Evolutionary conservation across 176 grass and related monocot genomes (phyloP).

Genomic region (Thinopyrum elongatum): DNA sequence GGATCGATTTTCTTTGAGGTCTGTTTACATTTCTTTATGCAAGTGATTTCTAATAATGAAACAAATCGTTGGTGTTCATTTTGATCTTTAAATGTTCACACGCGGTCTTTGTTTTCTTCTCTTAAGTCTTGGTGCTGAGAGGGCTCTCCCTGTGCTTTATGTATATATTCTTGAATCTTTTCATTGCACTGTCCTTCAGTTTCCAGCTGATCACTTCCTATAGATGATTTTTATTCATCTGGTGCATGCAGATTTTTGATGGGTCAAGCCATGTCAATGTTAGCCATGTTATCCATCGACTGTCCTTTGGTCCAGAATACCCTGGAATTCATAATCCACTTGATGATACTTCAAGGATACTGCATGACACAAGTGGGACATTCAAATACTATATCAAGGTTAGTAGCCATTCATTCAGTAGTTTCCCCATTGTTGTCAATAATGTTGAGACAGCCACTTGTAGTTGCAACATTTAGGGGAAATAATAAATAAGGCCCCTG

Average conservation of each 20-base stretch:
- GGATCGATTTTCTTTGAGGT: not conserved
- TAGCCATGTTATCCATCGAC: slow-evolving; percentile 87
- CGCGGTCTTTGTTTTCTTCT: not conserved
- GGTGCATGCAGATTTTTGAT: slow-evolving; percentile 83
- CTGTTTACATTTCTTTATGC: not conserved
- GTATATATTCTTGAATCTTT: not conserved
- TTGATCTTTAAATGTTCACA: not conserved
- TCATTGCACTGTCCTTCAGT: not conserved
- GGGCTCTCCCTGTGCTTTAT: not conserved
- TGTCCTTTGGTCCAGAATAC: slow-evolving; percentile 96
- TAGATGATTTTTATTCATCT: not conserved
- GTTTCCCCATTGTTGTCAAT: slow-evolving; percentile 10
- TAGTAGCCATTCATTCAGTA: slow-evolving; percentile 17
- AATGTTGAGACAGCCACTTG: not conserved
- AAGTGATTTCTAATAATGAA: slow-evolving; percentile 6
- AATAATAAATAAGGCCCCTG: not conserved
- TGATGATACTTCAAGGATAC: slow-evolving; percentile 82
- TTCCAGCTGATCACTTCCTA: slow-evolving; percentile 4
- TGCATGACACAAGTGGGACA: slow-evolving; percentile 82
- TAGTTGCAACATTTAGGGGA: not conserved
- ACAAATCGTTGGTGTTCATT: not conserved
- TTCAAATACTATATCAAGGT: slow-evolving; percentile 99
- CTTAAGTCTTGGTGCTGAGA: not conserved
- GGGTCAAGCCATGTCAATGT: slow-evolving; percentile 90
- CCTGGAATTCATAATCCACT: slow-evolving; percentile 94